Base-by-base conservation (phyloP, 179 eudicot genomes). In the Beta lomatogona region DNA sequence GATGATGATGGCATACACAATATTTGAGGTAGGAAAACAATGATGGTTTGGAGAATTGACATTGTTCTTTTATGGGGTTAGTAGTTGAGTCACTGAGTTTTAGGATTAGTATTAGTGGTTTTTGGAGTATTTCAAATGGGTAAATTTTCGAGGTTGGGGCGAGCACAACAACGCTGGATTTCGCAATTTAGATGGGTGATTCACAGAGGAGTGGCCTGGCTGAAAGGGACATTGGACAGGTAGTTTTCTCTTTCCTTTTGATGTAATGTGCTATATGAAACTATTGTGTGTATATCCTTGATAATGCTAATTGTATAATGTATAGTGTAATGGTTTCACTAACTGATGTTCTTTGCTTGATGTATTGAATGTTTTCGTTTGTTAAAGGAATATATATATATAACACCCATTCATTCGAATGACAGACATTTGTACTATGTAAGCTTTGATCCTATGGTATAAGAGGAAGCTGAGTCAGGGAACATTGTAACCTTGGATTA, bases 161-260 rank as follows among this genome's bases (percentile, higher is more conserved):
- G 76, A 59, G 76, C 10, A 73, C 55, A 61, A 66, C 61, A 68
- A 54, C 72, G 53, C 73, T 77, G 82, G 87, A 72, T 75, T 81
- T 86, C 82, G 79, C 89, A 84, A 86, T 81, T 80, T 92, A 91
- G 87, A 92, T 92, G 93, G 93, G 87, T 88, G 95, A 92, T 89
- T 82, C 84, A 71, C 83, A 83, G 66, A 89, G 88, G 89, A 36
- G 74, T 82, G 75, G 89, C 82, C 81, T 80, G 52, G 86, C 69
- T 3, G 90, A 90, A 41, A 87, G 95, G 83, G 93, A 92, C 86
- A 77, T 87, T 80, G 95, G 89, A 50, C 92, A 90, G 95, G 95
- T 92, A 8, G 25, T 67, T 78, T 13, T 53, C 16, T 3, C 73
- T 16, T 16, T 16, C 22, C 25, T 41, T 44, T 41, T 3, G 16